A percentile compares a stretch with the other conserved stretches of the same genome.
phyloP scores from a whole-genome alignment of 495 filamentous ascomycete genomes.

The Aspergillus cavernicola region DNA sequence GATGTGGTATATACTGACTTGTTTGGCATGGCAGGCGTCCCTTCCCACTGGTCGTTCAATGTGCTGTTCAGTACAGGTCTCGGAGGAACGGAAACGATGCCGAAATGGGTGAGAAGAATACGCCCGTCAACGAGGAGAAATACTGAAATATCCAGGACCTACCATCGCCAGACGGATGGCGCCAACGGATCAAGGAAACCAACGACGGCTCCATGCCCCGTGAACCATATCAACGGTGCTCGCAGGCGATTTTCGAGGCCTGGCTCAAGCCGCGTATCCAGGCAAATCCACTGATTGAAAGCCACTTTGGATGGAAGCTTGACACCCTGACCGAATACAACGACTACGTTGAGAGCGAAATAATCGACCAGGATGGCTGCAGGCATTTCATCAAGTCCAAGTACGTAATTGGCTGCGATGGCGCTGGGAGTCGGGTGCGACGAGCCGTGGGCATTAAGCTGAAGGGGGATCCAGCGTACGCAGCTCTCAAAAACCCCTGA shows the following conservation, averaged over 20 bases:
- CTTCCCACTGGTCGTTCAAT: not conserved
- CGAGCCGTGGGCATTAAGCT: slow-evolving; percentile 8
- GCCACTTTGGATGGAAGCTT: slow-evolving; percentile 14
- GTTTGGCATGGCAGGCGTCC: not conserved
- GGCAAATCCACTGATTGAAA: not conserved
- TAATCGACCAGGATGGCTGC: not conserved
- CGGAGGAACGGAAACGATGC: too few species aligned
- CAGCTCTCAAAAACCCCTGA: too few species aligned
- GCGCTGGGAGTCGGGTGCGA: slow-evolving; percentile 16
- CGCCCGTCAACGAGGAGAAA: too few species aligned
- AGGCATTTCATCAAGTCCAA: not conserved
- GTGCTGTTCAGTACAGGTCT: not conserved
- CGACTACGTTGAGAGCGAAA: not conserved
- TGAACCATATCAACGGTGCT: slow-evolving; percentile 17
- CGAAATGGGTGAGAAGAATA: too few species aligned
- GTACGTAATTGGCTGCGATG: slow-evolving; percentile 21
- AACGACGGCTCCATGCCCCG: slow-evolving; percentile 15
- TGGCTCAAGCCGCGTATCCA: slow-evolving; percentile 18
- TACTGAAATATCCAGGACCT: not conserved
- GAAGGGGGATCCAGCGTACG: slow-evolving; percentile 13
- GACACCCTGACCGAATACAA: not conserved
- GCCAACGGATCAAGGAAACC: not conserved
- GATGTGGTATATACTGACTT: not conserved
- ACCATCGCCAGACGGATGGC: not conserved
- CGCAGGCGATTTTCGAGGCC: slow-evolving; percentile 20